Percentiles rank a stretch among this genome's conserved stretches.
Conservation (phyloP, 164 flowering plant genomes). For the Macadamia integrifolia region DNA sequence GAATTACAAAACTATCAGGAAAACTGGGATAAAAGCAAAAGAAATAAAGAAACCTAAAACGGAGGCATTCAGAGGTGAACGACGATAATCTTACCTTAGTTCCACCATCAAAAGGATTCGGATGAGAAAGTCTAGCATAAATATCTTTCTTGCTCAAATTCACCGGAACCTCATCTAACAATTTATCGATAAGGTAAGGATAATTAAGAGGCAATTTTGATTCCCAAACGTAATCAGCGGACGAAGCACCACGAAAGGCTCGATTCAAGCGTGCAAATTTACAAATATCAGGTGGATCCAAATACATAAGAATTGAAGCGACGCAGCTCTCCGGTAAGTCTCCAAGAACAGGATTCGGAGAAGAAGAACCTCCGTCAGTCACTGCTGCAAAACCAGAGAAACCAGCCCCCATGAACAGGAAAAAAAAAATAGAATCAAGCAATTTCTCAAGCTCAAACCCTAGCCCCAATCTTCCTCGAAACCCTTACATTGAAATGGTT, state of each 20-base stretch:
- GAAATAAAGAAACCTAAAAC: neutral
- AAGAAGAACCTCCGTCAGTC: neutral
- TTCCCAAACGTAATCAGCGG: constrained; percentile 91
- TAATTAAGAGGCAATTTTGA: constrained; percentile 70
- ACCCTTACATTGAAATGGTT: neutral
- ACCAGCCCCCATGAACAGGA: constrained; percentile 37
- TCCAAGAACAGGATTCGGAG: constrained; percentile 40
- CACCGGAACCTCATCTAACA: constrained; percentile 28
- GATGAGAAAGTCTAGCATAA: constrained; percentile 48
- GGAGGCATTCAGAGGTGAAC: neutral
- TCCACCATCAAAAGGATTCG: constrained; percentile 44
- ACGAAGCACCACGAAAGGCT: constrained; percentile 71
- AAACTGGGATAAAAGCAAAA: neutral
- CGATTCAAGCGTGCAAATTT: constrained; percentile 56
- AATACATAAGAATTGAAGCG: constrained; percentile 46
- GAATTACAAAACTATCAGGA: constrained; percentile 7
- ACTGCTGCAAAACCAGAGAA: constrained; percentile 19
- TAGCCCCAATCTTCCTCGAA: neutral
- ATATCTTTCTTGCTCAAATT: constrained; percentile 50
- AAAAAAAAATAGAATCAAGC: neutral
- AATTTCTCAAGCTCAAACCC: neutral
- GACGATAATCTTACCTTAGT: constrained; percentile 40
- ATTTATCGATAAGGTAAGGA: constrained; percentile 26
- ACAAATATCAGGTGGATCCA: constrained; percentile 75
- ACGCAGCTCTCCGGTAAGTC: constrained; percentile 86